These are phyloP conservation scores for Apiospora arundinis DNA, from an alignment of 2,329 filamentous ascomycete species.

Conservation along the genomic window DNA sequence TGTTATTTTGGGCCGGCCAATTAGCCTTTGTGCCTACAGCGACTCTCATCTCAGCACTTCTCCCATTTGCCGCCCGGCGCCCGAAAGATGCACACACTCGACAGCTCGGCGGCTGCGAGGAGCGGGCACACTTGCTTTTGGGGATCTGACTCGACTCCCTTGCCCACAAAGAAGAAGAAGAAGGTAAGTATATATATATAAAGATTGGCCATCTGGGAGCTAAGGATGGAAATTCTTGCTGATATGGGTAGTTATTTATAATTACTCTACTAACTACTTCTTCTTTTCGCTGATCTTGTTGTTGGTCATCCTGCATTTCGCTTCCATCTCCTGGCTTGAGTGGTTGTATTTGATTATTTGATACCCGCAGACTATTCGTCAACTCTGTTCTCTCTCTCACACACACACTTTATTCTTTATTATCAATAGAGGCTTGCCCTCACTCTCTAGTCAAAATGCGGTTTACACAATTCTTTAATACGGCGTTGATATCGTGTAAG, in stretches of 20 bases:
- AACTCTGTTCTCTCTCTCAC: neutral
- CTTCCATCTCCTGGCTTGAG: constrained; percentile 1
- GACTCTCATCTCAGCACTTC: neutral
- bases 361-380: neutral
- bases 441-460: neutral
- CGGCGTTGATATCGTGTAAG: constrained; percentile 14
- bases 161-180: neutral
- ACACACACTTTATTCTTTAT: too few species aligned
- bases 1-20: constrained; percentile 15
- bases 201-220: neutral
- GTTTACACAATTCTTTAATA: neutral
- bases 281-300: neutral
- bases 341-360: neutral
- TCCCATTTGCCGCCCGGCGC: constrained; percentile 1
- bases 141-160: too few species aligned
- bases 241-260: constrained; percentile 7
- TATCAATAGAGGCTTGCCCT: neutral
- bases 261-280: neutral
- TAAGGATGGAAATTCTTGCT: neutral
- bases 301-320: neutral
- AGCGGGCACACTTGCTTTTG: neutral
- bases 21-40: neutral
- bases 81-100: neutral
- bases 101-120: neutral
- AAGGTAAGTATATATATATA: neutral